These are phyloP conservation scores for Pyronema omphalodes DNA, from an alignment of 495 filamentous ascomycete genomes.

Conservation along the genomic window DNA sequence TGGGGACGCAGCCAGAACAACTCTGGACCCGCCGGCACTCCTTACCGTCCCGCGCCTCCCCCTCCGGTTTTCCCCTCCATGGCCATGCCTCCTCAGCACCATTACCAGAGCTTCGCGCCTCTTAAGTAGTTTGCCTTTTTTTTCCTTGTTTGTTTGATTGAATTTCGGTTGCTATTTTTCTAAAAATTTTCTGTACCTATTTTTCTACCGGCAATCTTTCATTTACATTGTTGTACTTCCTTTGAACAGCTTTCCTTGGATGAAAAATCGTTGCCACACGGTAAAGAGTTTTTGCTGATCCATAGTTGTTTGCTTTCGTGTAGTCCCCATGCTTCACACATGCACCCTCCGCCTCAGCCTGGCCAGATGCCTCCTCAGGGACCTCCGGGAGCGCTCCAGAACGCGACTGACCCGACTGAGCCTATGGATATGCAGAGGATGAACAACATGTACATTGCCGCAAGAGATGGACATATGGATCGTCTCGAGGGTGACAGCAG, in stretches of 20 bases:
- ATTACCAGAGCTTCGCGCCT: slow-evolving; percentile 53
- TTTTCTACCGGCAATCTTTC: slow-evolving; percentile 10
- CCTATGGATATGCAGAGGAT: slow-evolving; percentile 29
- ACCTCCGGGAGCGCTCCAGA: slow-evolving; percentile 29
- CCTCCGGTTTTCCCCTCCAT: slow-evolving; percentile 77
- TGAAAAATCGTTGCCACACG: not conserved
- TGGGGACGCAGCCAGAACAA: slow-evolving; percentile 99
- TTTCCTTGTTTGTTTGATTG: slow-evolving; percentile 7
- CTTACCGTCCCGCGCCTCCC: slow-evolving; percentile 87
- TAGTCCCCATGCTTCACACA: slow-evolving; percentile 33
- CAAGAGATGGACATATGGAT: slow-evolving; percentile 28
- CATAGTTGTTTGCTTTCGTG: slow-evolving; percentile 22
- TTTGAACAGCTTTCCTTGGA: slow-evolving; percentile 8
- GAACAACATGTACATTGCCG: slow-evolving; percentile 31
- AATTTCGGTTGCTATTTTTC: slow-evolving; percentile 22
- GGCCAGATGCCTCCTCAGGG: slow-evolving; percentile 27
- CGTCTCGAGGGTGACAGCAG: slow-evolving; percentile 32
- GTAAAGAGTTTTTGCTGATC: slow-evolving; percentile 21
- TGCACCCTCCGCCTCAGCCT: slow-evolving; percentile 29
- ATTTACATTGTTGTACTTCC: slow-evolving; percentile 6
- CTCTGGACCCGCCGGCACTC: slow-evolving; percentile 89
- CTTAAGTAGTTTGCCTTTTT: slow-evolving; percentile 44
- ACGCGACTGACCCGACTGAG: slow-evolving; percentile 28
- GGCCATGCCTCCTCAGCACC: slow-evolving; percentile 59
- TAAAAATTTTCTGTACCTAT: slow-evolving; percentile 26